Evolutionary conservation across 1,284 basidiomycete species (phyloP).

Genomic region (Wolfiporia cocos): DNA sequence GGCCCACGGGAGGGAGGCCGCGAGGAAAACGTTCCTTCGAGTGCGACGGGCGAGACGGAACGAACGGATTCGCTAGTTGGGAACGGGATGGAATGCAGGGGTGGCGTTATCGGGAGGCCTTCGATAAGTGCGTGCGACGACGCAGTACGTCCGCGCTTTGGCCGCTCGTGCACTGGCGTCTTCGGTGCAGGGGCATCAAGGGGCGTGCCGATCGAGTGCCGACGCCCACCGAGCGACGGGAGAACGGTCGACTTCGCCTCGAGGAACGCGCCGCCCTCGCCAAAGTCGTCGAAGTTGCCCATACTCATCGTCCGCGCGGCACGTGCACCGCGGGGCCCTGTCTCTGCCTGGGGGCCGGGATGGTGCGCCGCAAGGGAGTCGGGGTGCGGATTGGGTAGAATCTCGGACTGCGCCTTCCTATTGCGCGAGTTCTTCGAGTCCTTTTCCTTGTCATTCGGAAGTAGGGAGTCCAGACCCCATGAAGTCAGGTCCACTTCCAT

Average conservation of each 20-base stretch:
- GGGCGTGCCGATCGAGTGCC: constrained; percentile 49
- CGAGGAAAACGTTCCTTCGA: constrained; percentile 22
- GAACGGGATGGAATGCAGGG: constrained; percentile 55
- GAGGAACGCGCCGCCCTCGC: constrained; percentile 38
- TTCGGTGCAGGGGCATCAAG: constrained; percentile 37
- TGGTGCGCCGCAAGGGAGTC: constrained; percentile 5
- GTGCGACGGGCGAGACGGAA: constrained; percentile 41
- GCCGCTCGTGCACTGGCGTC: constrained; percentile 18
- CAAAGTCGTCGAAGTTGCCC: constrained; percentile 50
- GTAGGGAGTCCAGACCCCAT: constrained; percentile 75
- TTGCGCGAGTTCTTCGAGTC: constrained; percentile 23
- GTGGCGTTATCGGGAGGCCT: constrained; percentile 34
- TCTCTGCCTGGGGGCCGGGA: constrained; percentile 10
- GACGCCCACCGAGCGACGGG: constrained; percentile 26
- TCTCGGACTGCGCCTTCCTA: constrained; percentile 42
- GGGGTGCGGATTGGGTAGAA: constrained; percentile 43
- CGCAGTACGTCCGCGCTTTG: constrained; percentile 35
- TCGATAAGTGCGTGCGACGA: constrained; percentile 46
- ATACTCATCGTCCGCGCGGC: constrained; percentile 54
- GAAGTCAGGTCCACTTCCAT: constrained; percentile 76
- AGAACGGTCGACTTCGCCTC: constrained; percentile 26
- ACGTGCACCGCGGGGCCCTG: constrained; percentile 8
- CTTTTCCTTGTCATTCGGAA: constrained; percentile 44
- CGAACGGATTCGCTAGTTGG: constrained; percentile 47
- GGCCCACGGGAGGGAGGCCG: constrained; percentile 26